Conservation (phyloP, 345 rosid genomes). For the Syzygium aqueum region DNA sequence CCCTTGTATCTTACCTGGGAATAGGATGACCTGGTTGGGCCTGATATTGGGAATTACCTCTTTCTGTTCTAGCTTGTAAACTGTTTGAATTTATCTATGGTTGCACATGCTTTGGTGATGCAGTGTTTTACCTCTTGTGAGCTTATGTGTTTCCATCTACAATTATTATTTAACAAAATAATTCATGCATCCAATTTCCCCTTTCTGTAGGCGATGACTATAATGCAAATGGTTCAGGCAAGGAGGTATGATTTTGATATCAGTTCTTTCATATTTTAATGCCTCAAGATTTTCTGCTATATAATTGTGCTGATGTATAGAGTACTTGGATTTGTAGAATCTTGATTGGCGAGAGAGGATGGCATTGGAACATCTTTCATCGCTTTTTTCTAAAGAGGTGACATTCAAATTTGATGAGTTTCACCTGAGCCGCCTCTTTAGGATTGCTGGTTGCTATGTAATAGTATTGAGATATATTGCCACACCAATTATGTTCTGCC, state of each 20-base stretch:
- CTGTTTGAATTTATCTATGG: not conserved
- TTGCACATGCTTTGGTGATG: not conserved
- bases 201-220: not conserved
- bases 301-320: not conserved
- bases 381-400: conserved; percentile 78
- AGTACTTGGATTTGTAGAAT: not conserved
- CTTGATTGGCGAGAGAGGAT: conserved; percentile 79
- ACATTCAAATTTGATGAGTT: conserved; percentile 14
- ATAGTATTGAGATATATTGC: not conserved
- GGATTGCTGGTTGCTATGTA: not conserved
- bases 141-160: not conserved
- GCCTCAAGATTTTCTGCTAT: not conserved
- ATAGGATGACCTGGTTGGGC: not conserved
- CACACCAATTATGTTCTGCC: not conserved
- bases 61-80: not conserved
- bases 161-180: not conserved
- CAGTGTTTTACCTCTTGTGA: not conserved
- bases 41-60: not conserved
- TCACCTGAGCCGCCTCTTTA: not conserved
- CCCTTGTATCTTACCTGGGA: not conserved
- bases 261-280: not conserved
- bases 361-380: conserved; percentile 49
- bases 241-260: not conserved
- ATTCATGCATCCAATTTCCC: not conserved
- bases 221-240: not conserved